Evolutionary conservation across 768 basidiomycete genomes (phyloP).

Genomic region (Dictyophora rubrovolvata): DNA sequence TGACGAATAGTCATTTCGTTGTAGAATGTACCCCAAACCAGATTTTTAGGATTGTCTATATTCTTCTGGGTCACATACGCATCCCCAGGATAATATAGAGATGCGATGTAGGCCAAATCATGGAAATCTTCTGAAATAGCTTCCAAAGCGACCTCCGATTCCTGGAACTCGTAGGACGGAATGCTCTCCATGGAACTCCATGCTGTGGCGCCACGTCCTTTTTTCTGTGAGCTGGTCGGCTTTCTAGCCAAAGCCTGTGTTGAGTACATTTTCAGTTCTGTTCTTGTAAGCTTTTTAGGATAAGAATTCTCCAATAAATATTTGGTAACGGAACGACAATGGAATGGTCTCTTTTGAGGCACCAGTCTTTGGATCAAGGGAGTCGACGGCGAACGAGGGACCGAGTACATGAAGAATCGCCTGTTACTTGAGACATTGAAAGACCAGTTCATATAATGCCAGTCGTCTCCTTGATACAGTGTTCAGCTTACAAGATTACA

Average conservation of each 20-base stretch:
- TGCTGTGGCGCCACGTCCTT: not conserved
- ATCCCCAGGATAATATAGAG: not conserved
- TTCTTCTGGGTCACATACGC: not conserved
- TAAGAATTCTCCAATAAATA: not conserved
- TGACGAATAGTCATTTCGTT: not conserved
- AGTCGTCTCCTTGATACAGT: not conserved
- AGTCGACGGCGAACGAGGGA: not conserved
- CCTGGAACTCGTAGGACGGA: not conserved
- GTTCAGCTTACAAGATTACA: not conserved
- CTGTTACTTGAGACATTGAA: slow-evolving; percentile 1
- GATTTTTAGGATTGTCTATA: not conserved
- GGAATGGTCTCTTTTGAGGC: slow-evolving; percentile 3
- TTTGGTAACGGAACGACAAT: not conserved
- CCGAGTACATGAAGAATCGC: not conserved
- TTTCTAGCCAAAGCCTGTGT: not conserved
- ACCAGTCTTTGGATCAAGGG: not conserved
- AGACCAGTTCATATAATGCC: slow-evolving; percentile 5
- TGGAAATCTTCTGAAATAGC: not conserved
- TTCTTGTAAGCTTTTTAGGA: not conserved
- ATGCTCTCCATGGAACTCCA: not conserved
- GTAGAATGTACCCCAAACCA: not conserved
- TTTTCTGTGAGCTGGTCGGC: not conserved
- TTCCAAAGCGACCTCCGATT: not conserved
- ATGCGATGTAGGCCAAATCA: slow-evolving; percentile 3
- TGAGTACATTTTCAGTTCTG: not conserved